Conservation (phyloP, 768 basidiomycete species). For the Hysterangium stoloniferum region DNA sequence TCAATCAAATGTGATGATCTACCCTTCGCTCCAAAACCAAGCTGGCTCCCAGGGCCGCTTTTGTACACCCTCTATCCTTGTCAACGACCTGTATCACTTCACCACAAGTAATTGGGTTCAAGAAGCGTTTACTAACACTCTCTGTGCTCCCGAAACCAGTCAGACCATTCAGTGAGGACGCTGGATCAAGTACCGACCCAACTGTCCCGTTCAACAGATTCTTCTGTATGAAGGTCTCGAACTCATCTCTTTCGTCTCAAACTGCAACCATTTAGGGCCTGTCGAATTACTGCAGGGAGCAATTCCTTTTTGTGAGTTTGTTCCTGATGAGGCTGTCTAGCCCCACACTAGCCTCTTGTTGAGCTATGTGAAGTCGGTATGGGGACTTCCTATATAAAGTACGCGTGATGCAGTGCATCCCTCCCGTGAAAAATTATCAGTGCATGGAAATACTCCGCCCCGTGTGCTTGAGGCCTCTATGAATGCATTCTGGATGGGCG, state of each 20-base stretch:
- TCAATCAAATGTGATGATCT: no score
- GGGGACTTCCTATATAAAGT: slow-evolving; percentile 38
- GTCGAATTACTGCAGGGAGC: slow-evolving; percentile 18
- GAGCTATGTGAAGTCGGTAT: slow-evolving; percentile 62
- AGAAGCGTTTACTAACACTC: slow-evolving; percentile 52
- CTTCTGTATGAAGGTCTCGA: slow-evolving; percentile 58
- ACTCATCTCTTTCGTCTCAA: slow-evolving; percentile 52
- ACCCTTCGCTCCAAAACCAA: no score
- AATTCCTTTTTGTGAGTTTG: slow-evolving; percentile 31
- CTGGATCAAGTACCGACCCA: slow-evolving; percentile 20
- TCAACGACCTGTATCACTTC: slow-evolving; percentile 1
- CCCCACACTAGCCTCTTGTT: slow-evolving; percentile 50
- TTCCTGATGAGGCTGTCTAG: slow-evolving; percentile 53
- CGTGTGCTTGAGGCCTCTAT: slow-evolving; percentile 52
- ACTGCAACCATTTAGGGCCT: slow-evolving; percentile 68
- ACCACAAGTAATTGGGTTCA: slow-evolving; percentile 64
- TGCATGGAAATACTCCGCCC: slow-evolving; percentile 54
- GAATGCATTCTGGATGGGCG: slow-evolving; percentile 54
- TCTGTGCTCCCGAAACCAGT: slow-evolving; percentile 34
- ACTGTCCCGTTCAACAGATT: slow-evolving; percentile 55
- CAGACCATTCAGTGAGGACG: background rate
- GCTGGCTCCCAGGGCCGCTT: background rate
- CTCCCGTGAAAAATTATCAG: slow-evolving; percentile 26
- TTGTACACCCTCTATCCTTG: background rate
- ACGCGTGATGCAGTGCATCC: slow-evolving; percentile 9